A percentile compares a stretch with the other conserved stretches of the same genome.
Conservation (phyloP, 345 rosid genomes). For the Sonneratia caseolaris region DNA sequence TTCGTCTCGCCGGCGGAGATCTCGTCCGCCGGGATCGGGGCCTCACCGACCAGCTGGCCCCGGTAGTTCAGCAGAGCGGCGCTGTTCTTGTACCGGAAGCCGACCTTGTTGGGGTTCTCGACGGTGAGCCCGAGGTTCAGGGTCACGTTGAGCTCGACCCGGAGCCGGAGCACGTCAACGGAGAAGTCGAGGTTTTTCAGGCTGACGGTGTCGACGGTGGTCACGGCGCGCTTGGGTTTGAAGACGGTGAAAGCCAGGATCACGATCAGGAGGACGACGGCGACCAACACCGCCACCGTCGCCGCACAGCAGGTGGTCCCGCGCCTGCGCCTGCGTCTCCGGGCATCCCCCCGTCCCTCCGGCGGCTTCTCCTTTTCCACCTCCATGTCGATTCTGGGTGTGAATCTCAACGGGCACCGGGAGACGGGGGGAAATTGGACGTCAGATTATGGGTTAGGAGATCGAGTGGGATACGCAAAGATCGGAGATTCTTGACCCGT, state of each 20-base stretch:
- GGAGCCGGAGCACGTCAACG: constrained; percentile 16
- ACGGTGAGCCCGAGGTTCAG: constrained; percentile 42
- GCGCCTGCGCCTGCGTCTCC: constrained; percentile 14
- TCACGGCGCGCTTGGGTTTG: constrained; percentile 53
- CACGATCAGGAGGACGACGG: constrained; percentile 26
- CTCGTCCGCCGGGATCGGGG: constrained; percentile 48
- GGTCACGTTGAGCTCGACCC: constrained; percentile 35
- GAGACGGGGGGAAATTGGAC: neutral
- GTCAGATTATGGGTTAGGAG: neutral
- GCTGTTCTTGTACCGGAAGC: constrained; percentile 37
- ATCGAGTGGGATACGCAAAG: neutral
- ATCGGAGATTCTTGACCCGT: neutral
- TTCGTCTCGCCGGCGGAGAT: constrained; percentile 34
- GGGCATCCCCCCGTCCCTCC: neutral
- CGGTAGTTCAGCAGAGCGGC: constrained; percentile 49
- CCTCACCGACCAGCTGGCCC: constrained; percentile 49
- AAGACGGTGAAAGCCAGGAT: constrained; percentile 58
- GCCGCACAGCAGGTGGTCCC: constrained; percentile 35
- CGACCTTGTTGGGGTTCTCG: constrained; percentile 62
- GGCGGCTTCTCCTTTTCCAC: neutral
- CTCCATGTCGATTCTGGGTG: constrained; percentile 1
- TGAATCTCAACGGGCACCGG: neutral
- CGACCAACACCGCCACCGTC: constrained; percentile 11
- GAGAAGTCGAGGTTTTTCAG: constrained; percentile 25
- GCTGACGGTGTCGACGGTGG: constrained; percentile 33